These are phyloP conservation scores for Stachybotrys echinatus DNA, from an alignment of 2,329 filamentous ascomycete genomes.

Conservation along the genomic window DNA sequence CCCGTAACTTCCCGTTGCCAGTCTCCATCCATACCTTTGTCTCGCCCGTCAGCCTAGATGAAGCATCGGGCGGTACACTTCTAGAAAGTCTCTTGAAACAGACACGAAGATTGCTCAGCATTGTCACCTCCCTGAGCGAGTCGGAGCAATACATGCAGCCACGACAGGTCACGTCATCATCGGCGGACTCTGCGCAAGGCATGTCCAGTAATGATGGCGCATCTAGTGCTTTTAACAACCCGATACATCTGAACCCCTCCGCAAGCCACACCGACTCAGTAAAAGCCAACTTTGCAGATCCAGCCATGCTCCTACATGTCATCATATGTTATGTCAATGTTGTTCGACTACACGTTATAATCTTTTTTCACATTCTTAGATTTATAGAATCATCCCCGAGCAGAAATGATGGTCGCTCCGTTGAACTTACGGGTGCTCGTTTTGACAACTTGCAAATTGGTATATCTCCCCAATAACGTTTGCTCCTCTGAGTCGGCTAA, in stretches of 20 bases:
- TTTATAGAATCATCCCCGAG: not conserved
- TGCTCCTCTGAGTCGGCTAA: not conserved
- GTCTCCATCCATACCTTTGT: not conserved
- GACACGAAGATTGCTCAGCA: not conserved
- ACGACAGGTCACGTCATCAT: not conserved
- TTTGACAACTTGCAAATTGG: not conserved
- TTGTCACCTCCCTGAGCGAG: not conserved
- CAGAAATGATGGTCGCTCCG: not conserved
- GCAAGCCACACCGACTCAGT: not conserved
- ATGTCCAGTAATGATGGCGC: too few relatives aligned
- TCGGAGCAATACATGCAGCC: not conserved
- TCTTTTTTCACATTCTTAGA: not conserved
- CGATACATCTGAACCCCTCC: too few relatives aligned
- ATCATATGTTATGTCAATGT: not conserved
- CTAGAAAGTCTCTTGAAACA: not conserved
- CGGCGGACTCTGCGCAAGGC: not conserved
- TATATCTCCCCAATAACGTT: not conserved
- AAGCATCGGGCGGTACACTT: not conserved
- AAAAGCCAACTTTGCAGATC: not conserved
- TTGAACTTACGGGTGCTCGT: not conserved
- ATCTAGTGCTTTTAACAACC: too few relatives aligned
- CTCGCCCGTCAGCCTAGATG: not conserved
- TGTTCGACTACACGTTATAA: not conserved
- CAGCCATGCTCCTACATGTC: not conserved
- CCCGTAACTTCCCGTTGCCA: not conserved